These are phyloP conservation scores for Petunia hybrid DNA, from an alignment of 305 asterid genomes.

Conservation along the genomic window DNA sequence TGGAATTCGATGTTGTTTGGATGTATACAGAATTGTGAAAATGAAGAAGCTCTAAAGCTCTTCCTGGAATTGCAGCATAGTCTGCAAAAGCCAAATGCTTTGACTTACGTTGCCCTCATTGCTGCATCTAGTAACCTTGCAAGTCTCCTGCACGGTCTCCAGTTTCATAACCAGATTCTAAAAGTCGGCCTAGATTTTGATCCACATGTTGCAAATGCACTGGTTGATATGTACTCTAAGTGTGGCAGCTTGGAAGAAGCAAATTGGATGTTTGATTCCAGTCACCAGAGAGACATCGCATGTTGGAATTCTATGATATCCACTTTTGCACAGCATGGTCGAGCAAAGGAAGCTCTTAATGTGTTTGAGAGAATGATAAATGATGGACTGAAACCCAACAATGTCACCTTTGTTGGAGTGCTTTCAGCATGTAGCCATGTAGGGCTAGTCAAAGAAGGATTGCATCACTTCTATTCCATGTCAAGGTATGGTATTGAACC, in stretches of 20 bases:
- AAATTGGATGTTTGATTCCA: conserved; percentile 32
- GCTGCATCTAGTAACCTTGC: conserved; percentile 44
- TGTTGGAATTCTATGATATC: conserved; percentile 59
- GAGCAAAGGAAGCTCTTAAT: conserved; percentile 49
- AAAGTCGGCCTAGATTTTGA: conserved; percentile 45
- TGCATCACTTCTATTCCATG: conserved; percentile 46
- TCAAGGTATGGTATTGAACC: conserved; percentile 48
- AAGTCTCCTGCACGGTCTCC: conserved; percentile 46
- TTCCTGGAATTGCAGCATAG: conserved; percentile 40
- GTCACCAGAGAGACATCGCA: conserved; percentile 37
- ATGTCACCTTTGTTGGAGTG: conserved; percentile 50
- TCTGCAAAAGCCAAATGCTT: conserved; percentile 39
- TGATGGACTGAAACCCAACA: conserved; percentile 44
- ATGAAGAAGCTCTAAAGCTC: conserved; percentile 49
- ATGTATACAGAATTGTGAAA: conserved; percentile 40
- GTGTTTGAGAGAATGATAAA: conserved; percentile 46
- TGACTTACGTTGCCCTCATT: conserved; percentile 49
- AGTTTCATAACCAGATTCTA: conserved; percentile 50
- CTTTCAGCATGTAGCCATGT: conserved; percentile 59
- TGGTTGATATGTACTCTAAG: conserved; percentile 57
- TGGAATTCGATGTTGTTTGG: conserved; percentile 62
- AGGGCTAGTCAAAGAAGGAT: conserved; percentile 56
- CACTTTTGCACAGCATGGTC: conserved; percentile 52
- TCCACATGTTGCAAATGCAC: conserved; percentile 47
- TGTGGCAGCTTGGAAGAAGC: conserved; percentile 52